These are phyloP conservation scores for Populus trichocarpa DNA, from an alignment of 441 rosid species.

Conservation along the genomic window DNA sequence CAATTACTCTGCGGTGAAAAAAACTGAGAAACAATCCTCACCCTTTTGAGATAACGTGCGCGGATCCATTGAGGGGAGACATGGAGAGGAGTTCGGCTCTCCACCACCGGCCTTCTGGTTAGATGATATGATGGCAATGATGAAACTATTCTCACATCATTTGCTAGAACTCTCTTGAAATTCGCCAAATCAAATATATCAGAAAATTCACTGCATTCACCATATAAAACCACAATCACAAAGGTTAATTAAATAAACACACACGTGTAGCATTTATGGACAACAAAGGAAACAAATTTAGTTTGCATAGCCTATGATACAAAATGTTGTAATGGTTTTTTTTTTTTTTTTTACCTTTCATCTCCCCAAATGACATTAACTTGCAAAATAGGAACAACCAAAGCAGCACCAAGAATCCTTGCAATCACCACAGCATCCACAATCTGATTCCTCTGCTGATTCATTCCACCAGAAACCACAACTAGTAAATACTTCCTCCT, in stretches of 20 bases:
- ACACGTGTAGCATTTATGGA: neutral
- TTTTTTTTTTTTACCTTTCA: conserved; percentile 54
- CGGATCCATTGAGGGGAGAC: conserved; percentile 92
- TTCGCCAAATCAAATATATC: conserved; percentile 92
- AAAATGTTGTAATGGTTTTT: neutral
- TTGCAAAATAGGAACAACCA: conserved; percentile 93
- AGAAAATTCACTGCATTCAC: conserved; percentile 74
- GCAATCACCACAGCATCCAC: conserved; percentile 97
- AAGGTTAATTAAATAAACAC: neutral
- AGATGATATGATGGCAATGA: conserved; percentile 79
- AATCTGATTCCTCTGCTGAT: conserved; percentile 98
- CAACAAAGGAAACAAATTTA: neutral
- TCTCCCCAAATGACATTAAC: conserved; percentile 95
- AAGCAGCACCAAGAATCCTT: conserved; percentile 89
- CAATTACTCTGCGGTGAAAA: neutral
- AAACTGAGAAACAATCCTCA: conserved; percentile 27
- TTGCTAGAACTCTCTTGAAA: conserved; percentile 70
- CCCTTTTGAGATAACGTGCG: conserved; percentile 72
- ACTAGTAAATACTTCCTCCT: conserved; percentile 72
- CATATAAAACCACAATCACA: conserved; percentile 1
- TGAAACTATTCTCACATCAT: conserved; percentile 78
- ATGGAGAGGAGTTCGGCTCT: conserved; percentile 64
- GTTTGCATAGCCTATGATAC: conserved; percentile 1
- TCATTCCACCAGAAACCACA: conserved; percentile 91
- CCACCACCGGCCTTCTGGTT: conserved; percentile 81